Conservation (phyloP, 2,329 filamentous ascomycete species). For the Thermoascus crustaceus region DNA sequence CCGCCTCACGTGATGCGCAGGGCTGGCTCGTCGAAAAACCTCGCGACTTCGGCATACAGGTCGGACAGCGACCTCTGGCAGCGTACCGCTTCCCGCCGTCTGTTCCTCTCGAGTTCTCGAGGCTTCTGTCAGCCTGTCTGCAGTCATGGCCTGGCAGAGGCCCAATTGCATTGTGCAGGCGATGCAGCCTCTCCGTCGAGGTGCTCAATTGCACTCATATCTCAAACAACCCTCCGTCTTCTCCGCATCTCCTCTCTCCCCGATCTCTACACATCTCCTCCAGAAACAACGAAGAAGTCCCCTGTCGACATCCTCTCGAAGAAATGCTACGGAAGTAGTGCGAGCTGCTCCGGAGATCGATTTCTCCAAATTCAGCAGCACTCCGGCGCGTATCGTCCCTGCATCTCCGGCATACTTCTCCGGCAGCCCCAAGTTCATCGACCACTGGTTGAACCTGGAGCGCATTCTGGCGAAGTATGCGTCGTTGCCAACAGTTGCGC, state of each 20-base stretch:
- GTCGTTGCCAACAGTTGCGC: slow-evolving; percentile 60
- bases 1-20: slow-evolving; percentile 17
- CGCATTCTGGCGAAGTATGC: slow-evolving; percentile 63
- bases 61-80: slow-evolving; percentile 6
- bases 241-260: slow-evolving; percentile 11
- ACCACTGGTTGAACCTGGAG: slow-evolving; percentile 68
- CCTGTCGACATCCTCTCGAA: slow-evolving; percentile 15
- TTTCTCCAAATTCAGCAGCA: slow-evolving; percentile 19
- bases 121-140: slow-evolving; percentile 9
- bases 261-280: slow-evolving; percentile 9
- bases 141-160: slow-evolving; percentile 30
- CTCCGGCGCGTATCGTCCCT: slow-evolving; percentile 67
- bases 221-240: slow-evolving; percentile 32
- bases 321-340: slow-evolving; percentile 21
- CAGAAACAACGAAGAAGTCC: slow-evolving; percentile 12
- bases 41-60: slow-evolving; percentile 2
- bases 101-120: slow-evolving; percentile 1
- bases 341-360: slow-evolving; percentile 28
- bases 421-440: slow-evolving; percentile 74
- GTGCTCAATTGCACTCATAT: slow-evolving; percentile 31
- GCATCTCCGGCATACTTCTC: slow-evolving; percentile 93
- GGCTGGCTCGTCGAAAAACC: slow-evolving; percentile 14
- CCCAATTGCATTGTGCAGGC: slow-evolving; percentile 27
- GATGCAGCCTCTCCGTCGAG: slow-evolving; percentile 24
- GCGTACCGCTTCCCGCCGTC: background rate